Evolutionary conservation across 2,329 filamentous ascomycete genomes (phyloP), one percentile per base, ranked within the genome.

Genomic region (Neopestalotiopsis rosae): DNA sequence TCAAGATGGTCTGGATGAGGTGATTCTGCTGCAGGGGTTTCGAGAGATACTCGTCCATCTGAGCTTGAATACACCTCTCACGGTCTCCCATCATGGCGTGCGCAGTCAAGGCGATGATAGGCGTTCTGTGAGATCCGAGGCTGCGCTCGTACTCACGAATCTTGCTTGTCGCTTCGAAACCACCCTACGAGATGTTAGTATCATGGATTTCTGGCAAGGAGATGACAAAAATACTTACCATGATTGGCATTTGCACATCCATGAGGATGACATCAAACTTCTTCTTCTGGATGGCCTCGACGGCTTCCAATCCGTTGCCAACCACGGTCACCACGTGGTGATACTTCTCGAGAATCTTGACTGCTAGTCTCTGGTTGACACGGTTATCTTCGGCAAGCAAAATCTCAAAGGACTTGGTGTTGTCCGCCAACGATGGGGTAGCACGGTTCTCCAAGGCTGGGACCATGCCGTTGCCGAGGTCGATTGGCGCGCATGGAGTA

Each of bases 161-260:
- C 85, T 97, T 97, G 74, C 91, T 93, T 4, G 96, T 99, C 14
- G 96, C 95, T 82, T 99, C 96, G 78, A 99, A 98, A 59, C 96
- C 96, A 78, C 96, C 96, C 91, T 93, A 69, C 24, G 30, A 45
- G n/a, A 56, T 6, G 10, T 65, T 52, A 65, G 28, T 14, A 40
- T 68, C 65, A 40, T 28, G 20, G 17, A 30, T 32, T n/a, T 42
- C 34, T 20, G 20, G 56, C 65, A 45, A 66, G 59, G 52, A 34
- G 58, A 45, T 72, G 71, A 30, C 10, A 32, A 59, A 17, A 66
- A n/a, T 42, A 70, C 89, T 84, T 83, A 93, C 91, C 95, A 98
- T 98, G 76, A 98, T 93, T n/a, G 96, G 96, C 96, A 99, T 99
- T 80, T 98, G 96, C 20, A 99, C 96, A 78, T 99, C 96, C 96